Evolutionary conservation across 352 stramenopile species (phyloP), one percentile per base, ranked within the genome.

Genomic region (Phytophthora multivora): DNA sequence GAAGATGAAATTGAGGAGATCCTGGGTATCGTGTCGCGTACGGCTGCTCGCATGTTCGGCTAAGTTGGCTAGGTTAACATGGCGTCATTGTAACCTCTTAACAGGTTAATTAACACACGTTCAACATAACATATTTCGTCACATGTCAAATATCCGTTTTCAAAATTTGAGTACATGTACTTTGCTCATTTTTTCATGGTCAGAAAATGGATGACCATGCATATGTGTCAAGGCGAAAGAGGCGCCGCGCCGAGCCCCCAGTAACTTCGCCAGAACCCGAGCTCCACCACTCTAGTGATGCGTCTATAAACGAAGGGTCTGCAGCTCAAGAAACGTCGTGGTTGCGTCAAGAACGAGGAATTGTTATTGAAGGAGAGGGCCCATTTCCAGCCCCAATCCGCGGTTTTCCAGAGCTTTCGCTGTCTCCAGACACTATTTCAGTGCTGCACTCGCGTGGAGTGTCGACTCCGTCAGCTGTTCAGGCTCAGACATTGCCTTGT

Each of bases 401-500:
- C 40, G 67, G 47, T 39, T 90, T 91, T 51, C 59, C 60, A 4
- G 53, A 63, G 10, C 59, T 89, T 47, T 21, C 39, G 16, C 55
- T 91, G 38, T 61, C 55, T 56, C 3, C 49, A 63, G 47, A 56
- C 12, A 52, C 57, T 3, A 51, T 70, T 41, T 62, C 49, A 30
- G 58, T 66, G 31, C 63, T 89, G 6, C 28, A 71, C 8, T 60
- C 58, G 7, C 68, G 73, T 33, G 69, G 70, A 12, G 68, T 97
- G 63, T 86, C 83, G 33, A 87, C 91, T 41, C 97, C 97, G 1
- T 99, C 96, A 10, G 77, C 97, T 6, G 96, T 99, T 51, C 98
- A 99, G 75, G 98, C 98, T 86, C 90, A 98, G 63, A 72, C 85
- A n/a, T 81, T 98, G n/a, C 93, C 95, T 5, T 73, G 77, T 18